Conservation (phyloP, 179 eudicot species). For the Carnegiea gigantea region DNA sequence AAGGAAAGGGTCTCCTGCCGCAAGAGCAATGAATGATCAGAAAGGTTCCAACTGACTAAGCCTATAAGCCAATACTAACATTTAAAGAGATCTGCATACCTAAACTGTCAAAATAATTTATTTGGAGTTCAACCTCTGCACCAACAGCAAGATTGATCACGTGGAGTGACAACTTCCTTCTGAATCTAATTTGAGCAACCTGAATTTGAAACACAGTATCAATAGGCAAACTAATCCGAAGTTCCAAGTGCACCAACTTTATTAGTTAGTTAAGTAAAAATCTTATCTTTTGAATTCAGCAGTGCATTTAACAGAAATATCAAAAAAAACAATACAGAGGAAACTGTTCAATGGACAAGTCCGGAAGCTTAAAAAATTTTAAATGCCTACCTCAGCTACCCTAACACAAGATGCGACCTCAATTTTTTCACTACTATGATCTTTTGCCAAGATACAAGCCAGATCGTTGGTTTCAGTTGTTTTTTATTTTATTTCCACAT, state of each 20-base stretch:
- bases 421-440: constrained; percentile 60
- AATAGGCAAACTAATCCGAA: background rate
- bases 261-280: background rate
- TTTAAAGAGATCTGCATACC: constrained; percentile 32
- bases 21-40: constrained; percentile 17
- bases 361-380: background rate
- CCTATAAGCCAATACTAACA: background rate
- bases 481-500: constrained; percentile 59
- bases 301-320: background rate
- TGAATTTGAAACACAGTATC: constrained; percentile 26
- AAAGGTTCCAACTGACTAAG: constrained; percentile 10
- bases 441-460: constrained; percentile 79
- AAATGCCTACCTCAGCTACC: constrained; percentile 66
- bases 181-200: constrained; percentile 78
- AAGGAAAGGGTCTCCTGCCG: constrained; percentile 67
- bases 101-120: constrained; percentile 53
- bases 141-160: constrained; percentile 61
- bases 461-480: constrained; percentile 55
- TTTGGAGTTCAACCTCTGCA: constrained; percentile 58
- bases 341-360: background rate
- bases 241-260: background rate
- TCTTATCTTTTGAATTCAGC: background rate
- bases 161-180: constrained; percentile 36
- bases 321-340: background rate
- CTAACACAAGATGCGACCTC: constrained; percentile 83